Evolutionary conservation across 257 asterid species (phyloP).

Genomic region (Penstemon davidsonii): DNA sequence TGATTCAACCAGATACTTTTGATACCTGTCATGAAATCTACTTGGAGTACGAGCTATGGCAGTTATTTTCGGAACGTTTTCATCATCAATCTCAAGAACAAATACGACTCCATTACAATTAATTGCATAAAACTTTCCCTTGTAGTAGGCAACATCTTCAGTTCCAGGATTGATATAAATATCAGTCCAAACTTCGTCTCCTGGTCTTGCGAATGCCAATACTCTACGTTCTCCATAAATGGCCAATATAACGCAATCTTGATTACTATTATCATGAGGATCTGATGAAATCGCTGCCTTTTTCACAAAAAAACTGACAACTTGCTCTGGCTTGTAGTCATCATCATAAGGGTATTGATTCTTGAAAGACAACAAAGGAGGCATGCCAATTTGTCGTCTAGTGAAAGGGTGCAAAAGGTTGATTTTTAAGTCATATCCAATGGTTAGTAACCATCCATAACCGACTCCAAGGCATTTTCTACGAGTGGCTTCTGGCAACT

Average conservation of each 20-base stretch:
- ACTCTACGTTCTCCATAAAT: not conserved
- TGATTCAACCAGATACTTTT: constrained; percentile 2
- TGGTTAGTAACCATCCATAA: not conserved
- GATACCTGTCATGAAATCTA: not conserved
- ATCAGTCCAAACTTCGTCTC: constrained; percentile 4
- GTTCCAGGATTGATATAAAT: not conserved
- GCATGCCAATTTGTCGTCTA: not conserved
- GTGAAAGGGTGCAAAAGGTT: constrained; percentile 2
- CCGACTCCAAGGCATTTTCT: too few species aligned
- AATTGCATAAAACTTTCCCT: not conserved
- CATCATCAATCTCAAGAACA: not conserved
- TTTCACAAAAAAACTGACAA: not conserved
- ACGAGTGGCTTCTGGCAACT: too few species aligned
- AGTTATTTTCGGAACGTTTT: not conserved
- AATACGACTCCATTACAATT: not conserved
- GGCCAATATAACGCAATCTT: constrained; percentile 3
- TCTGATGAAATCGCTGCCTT: not conserved
- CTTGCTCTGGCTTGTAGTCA: not conserved
- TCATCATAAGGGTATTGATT: not conserved
- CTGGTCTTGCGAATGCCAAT: not conserved
- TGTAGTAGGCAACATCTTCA: constrained; percentile 2
- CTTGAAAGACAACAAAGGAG: not conserved
- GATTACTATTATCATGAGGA: not conserved
- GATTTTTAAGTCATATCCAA: not conserved
- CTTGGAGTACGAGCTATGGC: not conserved